Evolutionary conservation across 2,329 filamentous ascomycete species (phyloP), one percentile per base, ranked within the genome.

Genomic region (Cercospora canescens): DNA sequence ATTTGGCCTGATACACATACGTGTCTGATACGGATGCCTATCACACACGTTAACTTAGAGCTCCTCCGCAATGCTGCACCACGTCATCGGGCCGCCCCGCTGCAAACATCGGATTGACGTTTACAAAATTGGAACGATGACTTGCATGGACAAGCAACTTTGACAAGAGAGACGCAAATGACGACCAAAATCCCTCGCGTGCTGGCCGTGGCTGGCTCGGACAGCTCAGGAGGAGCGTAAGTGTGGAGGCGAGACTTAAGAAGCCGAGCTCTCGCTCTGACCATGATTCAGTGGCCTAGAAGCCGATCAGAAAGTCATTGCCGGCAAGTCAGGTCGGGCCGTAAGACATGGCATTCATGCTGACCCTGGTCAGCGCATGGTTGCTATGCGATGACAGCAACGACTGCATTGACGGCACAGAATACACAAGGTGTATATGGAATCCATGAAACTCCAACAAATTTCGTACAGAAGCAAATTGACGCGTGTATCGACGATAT

Each of bases 311-410:
- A 96, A 97, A 78, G 93, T 96, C 67, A 90, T 97, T 67, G 71
- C 67, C 50, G 60, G 60, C 60, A 62, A 55, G 60, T 62, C 7
- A 62, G 35, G 21, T 62, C 60, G 34, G 64, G 18, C 60, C 59
- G 45, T 32, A 52, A 35, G 16, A 32, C 37, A 32, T 16, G 39
- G 41, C 21, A 52, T 41, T 21, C 26, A 21, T 45, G 37, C 54
- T 62, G 35, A 66, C 37, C 34, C 32, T 28, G 34, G 34, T 41
- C 50, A 60, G 92, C 92, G 18, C 93, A 98, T 86, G 89, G 91
- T 66, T 95, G 92, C 81, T 98, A 98, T 84, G 93, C 93, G 66
- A 96, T 97, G 89, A 97, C 94, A 59, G 93, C 94, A 24, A 97
- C 94, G 9, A 96, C 94, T 14, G 94, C 94, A 21, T 82, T 99